These are phyloP conservation scores for Picea abies DNA, from an alignment of 83 land plant genomes.

Conservation along the genomic window DNA sequence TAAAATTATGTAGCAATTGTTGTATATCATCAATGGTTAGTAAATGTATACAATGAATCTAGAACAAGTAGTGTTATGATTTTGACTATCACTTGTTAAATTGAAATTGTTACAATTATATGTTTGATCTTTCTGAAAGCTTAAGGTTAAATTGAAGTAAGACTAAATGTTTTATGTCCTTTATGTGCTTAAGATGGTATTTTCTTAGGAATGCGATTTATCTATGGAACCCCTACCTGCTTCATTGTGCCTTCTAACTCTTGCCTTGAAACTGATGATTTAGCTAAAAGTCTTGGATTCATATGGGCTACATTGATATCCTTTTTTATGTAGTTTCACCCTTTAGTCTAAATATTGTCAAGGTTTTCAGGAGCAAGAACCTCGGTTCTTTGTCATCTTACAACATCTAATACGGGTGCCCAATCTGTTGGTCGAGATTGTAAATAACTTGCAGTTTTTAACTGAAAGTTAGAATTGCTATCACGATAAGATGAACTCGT, in stretches of 20 bases:
- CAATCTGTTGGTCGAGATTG: conserved; percentile 64
- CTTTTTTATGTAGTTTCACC: conserved; percentile 75
- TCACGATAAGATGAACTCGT: conserved; percentile 8
- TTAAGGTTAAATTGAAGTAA: too few relatives aligned
- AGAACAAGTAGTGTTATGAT: too few relatives aligned
- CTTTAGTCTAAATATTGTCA: conserved; percentile 98
- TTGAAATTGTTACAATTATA: too few relatives aligned
- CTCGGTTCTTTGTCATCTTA: conserved; percentile 79
- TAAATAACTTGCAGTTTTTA: conserved; percentile 5
- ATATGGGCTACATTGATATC: conserved; percentile 32
- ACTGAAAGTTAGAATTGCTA: conserved; percentile 4
- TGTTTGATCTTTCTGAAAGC: too few relatives aligned
- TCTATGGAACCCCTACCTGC: neutral
- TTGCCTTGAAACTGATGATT: conserved; percentile 13
- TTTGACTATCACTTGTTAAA: too few relatives aligned
- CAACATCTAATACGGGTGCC: conserved; percentile 79
- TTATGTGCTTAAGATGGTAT: too few relatives aligned
- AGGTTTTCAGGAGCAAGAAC: conserved; percentile 97
- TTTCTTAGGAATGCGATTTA: too few relatives aligned
- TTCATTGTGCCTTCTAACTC: neutral
- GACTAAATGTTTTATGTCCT: too few relatives aligned
- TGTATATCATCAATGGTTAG: too few relatives aligned
- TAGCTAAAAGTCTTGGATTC: conserved; percentile 13
- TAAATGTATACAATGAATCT: too few relatives aligned
- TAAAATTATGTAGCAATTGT: too few relatives aligned